Evolutionary conservation across 2,329 filamentous ascomycete species (phyloP).

Genomic region (Colletotrichum sp.): DNA sequence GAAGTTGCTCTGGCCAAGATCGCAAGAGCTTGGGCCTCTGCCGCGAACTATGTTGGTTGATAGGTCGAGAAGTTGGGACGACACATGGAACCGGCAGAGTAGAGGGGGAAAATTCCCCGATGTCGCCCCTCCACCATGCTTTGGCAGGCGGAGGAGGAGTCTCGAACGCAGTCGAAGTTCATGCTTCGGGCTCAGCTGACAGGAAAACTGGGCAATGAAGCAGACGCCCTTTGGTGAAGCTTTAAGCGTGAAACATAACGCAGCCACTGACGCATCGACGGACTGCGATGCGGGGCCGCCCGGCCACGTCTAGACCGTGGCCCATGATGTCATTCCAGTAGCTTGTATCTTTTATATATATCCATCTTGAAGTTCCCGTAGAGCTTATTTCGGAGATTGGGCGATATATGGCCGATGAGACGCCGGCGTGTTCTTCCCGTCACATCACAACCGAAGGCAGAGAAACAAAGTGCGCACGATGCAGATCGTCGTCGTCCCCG

Average conservation of each 20-base stretch:
- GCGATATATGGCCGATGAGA: neutral
- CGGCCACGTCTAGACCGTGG: neutral
- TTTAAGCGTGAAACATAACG: constrained; percentile 7
- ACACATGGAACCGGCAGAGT: neutral
- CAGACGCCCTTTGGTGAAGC: neutral
- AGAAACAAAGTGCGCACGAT: neutral
- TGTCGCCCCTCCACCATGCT: neutral
- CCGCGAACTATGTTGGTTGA: neutral
- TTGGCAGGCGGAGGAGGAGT: neutral
- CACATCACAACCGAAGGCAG: neutral
- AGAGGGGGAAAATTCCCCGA: neutral
- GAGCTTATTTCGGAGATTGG: neutral
- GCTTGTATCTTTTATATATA: neutral
- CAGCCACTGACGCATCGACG: constrained; percentile 12
- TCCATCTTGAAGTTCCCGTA: neutral
- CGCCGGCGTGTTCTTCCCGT: neutral
- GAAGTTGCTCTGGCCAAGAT: neutral
- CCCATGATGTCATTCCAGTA: neutral
- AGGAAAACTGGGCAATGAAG: neutral
- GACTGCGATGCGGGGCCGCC: neutral
- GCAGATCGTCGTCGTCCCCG: constrained; percentile 39
- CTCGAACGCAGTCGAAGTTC: neutral
- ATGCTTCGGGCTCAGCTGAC: neutral
- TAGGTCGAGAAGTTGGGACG: neutral
- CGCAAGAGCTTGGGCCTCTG: neutral